Base-by-base conservation (phyloP, 352 stramenopile genomes). In the Phytophthora chlamydospora region DNA sequence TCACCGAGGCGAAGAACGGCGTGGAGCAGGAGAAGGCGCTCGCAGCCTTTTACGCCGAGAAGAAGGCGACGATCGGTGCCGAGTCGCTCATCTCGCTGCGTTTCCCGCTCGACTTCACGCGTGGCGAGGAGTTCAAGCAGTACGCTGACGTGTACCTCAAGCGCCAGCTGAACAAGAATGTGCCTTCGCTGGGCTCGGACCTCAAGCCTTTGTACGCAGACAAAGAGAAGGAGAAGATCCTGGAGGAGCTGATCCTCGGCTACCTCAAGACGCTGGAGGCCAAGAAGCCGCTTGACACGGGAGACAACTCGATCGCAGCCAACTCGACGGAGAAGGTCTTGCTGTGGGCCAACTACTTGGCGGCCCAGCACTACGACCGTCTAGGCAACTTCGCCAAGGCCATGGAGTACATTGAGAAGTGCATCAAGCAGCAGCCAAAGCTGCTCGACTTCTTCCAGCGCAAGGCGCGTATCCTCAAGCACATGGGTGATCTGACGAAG, bases 391-490 rank as follows among this genome's bases (percentile, higher is more conserved):
- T 97, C 47, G 44, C 65, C 0, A 89, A 97, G 68, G 97, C 89
- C 1, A 78, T 99, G 27, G 68, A 79, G 47, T 81, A 91, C 32
- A 89, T 98, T 52, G 93, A 99, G 7, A 85, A 96, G 70, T 98
- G 92, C 72, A 95, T 99, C 32, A 80, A 85, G 44, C 92, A 98
- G 51, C 91, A 91, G 27, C 91, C 96, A 11, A 96, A 76, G 14
- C 75, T 77, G 42, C 77, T 99, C 6, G 97, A 99, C 71, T 93
- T 99, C 33, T 97, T 96, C 73, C 90, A 98, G 71, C 77, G 95
- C 27, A 98, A 98, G 73, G 96, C 80, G 0, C 76, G 90, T 36
- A 84, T 99, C 48, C 80, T 98, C 31, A 98, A 98, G 82, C 83
- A 96, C 54, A 90, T 84, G 58, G 97, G 97, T 32, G 87, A 98